These are phyloP conservation scores for Leishmania guyanensis DNA, from an alignment of 208 protist genomes.

Conservation along the genomic window DNA sequence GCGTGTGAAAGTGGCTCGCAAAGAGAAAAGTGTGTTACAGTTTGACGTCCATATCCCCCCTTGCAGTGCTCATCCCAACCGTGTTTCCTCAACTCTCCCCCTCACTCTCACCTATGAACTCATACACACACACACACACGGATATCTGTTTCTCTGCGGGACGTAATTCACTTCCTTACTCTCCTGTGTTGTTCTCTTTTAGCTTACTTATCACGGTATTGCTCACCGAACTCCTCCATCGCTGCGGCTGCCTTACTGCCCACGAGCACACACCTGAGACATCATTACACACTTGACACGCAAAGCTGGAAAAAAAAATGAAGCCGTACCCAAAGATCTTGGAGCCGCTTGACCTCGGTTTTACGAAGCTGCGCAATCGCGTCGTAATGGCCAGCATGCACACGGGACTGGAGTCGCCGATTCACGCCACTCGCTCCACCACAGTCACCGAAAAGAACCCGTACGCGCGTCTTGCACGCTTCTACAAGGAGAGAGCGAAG, in stretches of 20 bases:
- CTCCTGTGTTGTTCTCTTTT: background rate
- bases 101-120: background rate
- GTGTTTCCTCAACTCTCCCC: background rate
- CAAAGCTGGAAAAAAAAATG: constrained; percentile 7
- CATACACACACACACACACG: background rate
- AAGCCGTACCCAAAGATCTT: constrained; percentile 40
- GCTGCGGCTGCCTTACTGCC: background rate
- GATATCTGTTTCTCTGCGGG: background rate
- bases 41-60: background rate
- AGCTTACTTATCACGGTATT: background rate
- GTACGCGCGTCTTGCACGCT: constrained; percentile 61
- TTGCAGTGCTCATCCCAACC: background rate
- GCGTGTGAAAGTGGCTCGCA: background rate
- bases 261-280: background rate
- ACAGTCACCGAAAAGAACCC: constrained; percentile 48
- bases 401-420: constrained; percentile 62
- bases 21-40: background rate
- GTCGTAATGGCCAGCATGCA: constrained; percentile 87
- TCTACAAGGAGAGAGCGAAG: constrained; percentile 84
- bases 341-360: constrained; percentile 65
- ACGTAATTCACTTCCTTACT: background rate
- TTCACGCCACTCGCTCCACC: constrained; percentile 22
- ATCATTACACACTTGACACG: background rate
- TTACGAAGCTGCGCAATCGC: constrained; percentile 69
- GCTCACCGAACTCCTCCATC: background rate